These are phyloP conservation scores for Davidsoniella virescens DNA, from an alignment of 2,329 filamentous ascomycete species.

Conservation along the genomic window DNA sequence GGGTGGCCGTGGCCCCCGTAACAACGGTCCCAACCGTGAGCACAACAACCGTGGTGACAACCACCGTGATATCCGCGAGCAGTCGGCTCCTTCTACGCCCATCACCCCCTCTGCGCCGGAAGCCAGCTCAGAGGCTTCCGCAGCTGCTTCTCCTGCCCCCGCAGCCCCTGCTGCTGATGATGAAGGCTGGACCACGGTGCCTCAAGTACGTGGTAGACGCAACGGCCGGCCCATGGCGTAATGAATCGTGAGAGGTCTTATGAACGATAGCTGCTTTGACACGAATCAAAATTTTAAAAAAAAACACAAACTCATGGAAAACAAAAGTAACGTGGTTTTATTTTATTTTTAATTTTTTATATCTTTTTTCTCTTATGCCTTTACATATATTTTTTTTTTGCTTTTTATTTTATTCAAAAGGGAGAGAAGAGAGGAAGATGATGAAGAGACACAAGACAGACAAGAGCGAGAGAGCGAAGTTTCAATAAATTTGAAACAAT, in stretches of 20 bases:
- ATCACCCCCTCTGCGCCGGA: conserved; percentile 6
- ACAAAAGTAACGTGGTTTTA: conserved; percentile 1
- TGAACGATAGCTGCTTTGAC: not conserved
- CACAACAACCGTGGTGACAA: conserved; percentile 2
- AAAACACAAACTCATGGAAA: conserved; percentile 1
- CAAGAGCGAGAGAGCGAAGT: too few species aligned
- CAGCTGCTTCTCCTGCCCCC: conserved; percentile 19
- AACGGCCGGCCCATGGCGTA: conserved; percentile 4
- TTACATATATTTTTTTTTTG: conserved; percentile 1
- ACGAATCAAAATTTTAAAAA: not conserved
- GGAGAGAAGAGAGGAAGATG: conserved; percentile 1
- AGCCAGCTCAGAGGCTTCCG: conserved; percentile 14
- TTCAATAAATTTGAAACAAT: too few species aligned
- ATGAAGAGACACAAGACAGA: not conserved
- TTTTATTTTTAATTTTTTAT: conserved; percentile 2
- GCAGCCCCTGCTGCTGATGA: conserved; percentile 27
- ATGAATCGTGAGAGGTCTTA: not conserved
- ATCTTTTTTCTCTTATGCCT: not conserved
- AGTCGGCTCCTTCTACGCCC: conserved; percentile 16
- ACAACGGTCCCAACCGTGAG: not conserved
- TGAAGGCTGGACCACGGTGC: conserved; percentile 49
- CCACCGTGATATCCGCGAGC: conserved; percentile 17
- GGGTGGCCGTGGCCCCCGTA: not conserved
- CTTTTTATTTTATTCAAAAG: conserved; percentile 12
- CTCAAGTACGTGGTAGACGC: conserved; percentile 16